phyloP scores from a whole-genome alignment of 768 basidiomycete genomes.

The Xanthoconium stramineum region DNA sequence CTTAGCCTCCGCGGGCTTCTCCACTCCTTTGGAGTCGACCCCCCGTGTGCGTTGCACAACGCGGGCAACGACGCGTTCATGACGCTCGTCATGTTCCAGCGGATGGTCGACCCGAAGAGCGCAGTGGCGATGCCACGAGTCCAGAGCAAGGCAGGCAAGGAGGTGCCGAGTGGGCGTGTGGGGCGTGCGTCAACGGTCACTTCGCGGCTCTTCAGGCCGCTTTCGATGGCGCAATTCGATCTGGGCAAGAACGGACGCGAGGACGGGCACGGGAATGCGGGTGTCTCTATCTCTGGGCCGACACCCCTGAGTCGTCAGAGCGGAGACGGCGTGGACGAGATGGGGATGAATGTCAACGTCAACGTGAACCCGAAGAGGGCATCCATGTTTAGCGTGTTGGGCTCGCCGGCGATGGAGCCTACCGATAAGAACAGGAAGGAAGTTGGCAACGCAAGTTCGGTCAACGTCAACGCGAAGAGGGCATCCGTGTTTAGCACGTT shows the following conservation, averaged over 20 bases:
- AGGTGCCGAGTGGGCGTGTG: neutral
- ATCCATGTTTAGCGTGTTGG: conserved; percentile 13
- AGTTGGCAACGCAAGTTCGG: neutral
- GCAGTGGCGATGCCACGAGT: conserved; percentile 9
- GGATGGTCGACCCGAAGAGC: conserved; percentile 56
- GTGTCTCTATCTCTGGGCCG: neutral
- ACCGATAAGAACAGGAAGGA: neutral
- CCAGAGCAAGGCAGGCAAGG: neutral
- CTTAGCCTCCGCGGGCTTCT: conserved; percentile 65
- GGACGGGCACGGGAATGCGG: neutral
- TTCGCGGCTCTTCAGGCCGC: conserved; percentile 19
- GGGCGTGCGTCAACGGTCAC: conserved; percentile 17
- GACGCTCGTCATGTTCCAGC: conserved; percentile 64
- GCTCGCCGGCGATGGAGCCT: conserved; percentile 5
- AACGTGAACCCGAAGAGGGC: conserved; percentile 12
- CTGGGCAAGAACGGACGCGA: neutral
- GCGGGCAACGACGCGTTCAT: conserved; percentile 81
- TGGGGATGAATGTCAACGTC: conserved; percentile 16
- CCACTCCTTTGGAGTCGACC: conserved; percentile 47
- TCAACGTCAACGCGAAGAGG: too few species aligned
- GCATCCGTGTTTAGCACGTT: conserved; percentile 15
- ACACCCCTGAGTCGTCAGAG: neutral
- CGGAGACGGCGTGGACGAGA: conserved; percentile 7
- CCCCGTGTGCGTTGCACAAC: conserved; percentile 54
- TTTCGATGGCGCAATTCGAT: neutral